Conservation (phyloP, 2,329 filamentous ascomycete species). For the Colletotrichum sp. region DNA sequence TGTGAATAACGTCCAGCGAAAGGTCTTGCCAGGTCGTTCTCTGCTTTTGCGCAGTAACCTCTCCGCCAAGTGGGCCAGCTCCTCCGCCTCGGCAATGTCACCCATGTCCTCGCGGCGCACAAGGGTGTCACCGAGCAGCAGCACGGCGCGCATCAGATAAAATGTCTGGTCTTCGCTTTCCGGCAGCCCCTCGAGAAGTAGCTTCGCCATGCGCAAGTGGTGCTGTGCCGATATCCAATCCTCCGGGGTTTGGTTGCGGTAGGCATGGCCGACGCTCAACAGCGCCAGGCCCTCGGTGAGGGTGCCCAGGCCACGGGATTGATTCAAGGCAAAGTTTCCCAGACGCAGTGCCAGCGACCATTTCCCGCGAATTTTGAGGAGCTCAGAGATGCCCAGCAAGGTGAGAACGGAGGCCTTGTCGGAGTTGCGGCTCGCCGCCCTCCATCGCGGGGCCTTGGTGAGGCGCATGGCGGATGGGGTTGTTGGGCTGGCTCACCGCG, state of each 20-base stretch:
- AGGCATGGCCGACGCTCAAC: slow-evolving; percentile 20
- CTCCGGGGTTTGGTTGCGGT: slow-evolving; percentile 21
- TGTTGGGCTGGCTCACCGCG: slow-evolving; percentile 19
- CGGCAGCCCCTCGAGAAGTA: slow-evolving; percentile 14
- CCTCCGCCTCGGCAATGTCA: slow-evolving; percentile 18
- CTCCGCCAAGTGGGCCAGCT: slow-evolving; percentile 16
- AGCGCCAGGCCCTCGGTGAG: slow-evolving; percentile 20
- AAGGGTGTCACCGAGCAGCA: slow-evolving; percentile 24
- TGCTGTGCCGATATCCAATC: slow-evolving; percentile 18
- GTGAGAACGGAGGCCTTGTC: slow-evolving; percentile 17
- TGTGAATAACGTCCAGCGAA: slow-evolving; percentile 19
- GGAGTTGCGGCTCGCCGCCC: slow-evolving; percentile 21
- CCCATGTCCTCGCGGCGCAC: slow-evolving; percentile 22
- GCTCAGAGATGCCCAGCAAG: slow-evolving; percentile 15
- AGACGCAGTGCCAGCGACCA: slow-evolving; percentile 13
- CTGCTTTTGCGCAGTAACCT: slow-evolving; percentile 9
- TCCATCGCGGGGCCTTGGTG: slow-evolving; percentile 16
- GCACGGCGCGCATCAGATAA: slow-evolving; percentile 21
- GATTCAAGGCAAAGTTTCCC: slow-evolving; percentile 4
- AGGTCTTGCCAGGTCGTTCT: background rate
- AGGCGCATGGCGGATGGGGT: slow-evolving; percentile 18
- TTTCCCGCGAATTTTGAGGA: slow-evolving; percentile 22
- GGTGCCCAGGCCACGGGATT: slow-evolving; percentile 12
- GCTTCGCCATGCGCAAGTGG: slow-evolving; percentile 20
- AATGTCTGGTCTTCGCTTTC: slow-evolving; percentile 16